A percentile compares a stretch with the other conserved stretches of the same genome.
These are phyloP conservation scores for Asterochloris erici DNA, from an alignment of 139 green algal genomes.

Conservation along the genomic window DNA sequence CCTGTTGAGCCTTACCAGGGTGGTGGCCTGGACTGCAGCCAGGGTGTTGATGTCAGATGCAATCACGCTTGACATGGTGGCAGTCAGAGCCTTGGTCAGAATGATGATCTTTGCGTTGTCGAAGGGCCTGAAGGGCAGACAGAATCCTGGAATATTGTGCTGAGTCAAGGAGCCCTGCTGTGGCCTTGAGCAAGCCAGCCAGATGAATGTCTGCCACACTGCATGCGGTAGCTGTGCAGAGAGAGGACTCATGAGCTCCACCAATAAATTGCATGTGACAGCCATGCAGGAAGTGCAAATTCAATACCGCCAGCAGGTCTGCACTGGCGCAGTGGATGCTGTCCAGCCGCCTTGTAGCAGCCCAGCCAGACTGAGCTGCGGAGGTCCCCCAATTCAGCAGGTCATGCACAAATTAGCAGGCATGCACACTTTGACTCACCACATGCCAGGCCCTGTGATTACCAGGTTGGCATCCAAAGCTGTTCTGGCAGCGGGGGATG, in stretches of 20 bases:
- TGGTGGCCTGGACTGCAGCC: constrained; percentile 1
- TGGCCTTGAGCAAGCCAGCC: not conserved
- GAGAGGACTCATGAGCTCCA: not conserved
- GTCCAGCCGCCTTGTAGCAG: too few species aligned
- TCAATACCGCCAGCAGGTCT: not conserved
- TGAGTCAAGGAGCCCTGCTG: not conserved
- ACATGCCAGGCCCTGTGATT: not conserved
- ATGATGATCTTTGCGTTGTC: not conserved
- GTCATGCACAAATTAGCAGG: not conserved
- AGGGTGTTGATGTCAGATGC: constrained; percentile 17
- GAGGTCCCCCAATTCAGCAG: not conserved
- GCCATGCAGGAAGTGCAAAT: not conserved
- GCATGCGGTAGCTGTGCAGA: not conserved
- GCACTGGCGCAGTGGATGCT: not conserved
- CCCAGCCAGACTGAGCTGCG: not conserved
- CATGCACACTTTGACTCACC: not conserved
- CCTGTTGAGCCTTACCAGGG: not conserved
- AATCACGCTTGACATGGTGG: constrained; percentile 1
- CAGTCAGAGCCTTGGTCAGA: not conserved
- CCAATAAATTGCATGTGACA: not conserved
- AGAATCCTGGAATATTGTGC: not conserved
- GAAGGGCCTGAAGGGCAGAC: constrained; percentile 9
- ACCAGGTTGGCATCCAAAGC: not conserved
- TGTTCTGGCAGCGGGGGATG: not conserved
- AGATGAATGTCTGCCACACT: not conserved